These are phyloP conservation scores for Orbilia blumenaviensis DNA, from an alignment of 2,329 filamentous ascomycete species.

Conservation along the genomic window DNA sequence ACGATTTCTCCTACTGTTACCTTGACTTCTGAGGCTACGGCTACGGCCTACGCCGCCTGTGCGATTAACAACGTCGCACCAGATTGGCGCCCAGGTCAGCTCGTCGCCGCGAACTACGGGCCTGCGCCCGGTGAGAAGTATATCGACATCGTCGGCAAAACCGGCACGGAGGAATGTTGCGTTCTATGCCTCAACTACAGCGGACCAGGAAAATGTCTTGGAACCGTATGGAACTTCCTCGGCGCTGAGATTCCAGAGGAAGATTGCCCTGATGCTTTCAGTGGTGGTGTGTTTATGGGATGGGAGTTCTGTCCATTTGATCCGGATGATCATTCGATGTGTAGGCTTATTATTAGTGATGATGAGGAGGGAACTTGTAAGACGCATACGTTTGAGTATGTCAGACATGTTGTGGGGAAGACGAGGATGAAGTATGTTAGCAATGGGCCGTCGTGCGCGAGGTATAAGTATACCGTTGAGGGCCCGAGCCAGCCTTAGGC, in stretches of 20 bases:
- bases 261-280: not conserved
- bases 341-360: not conserved
- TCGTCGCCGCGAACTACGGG: not conserved
- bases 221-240: not conserved
- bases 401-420: not conserved
- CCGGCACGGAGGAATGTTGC: conserved; percentile 6
- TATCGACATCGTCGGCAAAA: not conserved
- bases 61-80: not conserved
- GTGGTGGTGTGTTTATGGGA: not conserved
- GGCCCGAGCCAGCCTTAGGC: too few species aligned
- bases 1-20: not conserved
- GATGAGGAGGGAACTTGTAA: not conserved
- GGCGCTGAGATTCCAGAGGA: not conserved
- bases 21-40: not conserved
- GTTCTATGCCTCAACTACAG: conserved; percentile 2
- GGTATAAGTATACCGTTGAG: conserved; percentile 23
- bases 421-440: not conserved
- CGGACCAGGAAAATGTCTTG: not conserved
- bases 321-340: not conserved
- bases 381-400: not conserved
- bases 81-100: not conserved
- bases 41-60: not conserved
- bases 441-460: conserved; percentile 17
- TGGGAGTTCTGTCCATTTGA: not conserved
- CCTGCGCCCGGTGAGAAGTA: not conserved